Evolutionary conservation across 345 rosid genomes (phyloP).

Genomic region (Gossypium stocksii): DNA sequence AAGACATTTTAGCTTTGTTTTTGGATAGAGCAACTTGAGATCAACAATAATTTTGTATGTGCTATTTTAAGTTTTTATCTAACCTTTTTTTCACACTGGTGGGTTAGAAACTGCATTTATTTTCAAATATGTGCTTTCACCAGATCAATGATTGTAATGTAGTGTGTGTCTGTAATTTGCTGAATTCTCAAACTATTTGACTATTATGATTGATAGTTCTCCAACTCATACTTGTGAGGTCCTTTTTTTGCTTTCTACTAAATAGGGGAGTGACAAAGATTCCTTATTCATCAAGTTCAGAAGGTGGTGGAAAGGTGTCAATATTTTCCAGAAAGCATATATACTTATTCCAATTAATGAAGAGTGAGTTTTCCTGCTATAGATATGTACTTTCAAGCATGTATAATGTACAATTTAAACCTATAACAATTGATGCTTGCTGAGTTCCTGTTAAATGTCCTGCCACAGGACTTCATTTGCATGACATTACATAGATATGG

Average conservation of each 20-base stretch:
- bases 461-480: background rate
- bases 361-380: conserved; percentile 48
- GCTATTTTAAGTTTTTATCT: background rate
- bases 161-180: background rate
- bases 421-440: background rate
- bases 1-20: background rate
- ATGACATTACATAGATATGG: background rate
- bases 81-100: background rate
- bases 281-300: conserved; percentile 66
- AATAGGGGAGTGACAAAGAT: conserved; percentile 55
- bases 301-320: conserved; percentile 96
- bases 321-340: conserved; percentile 83
- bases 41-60: background rate
- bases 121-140: background rate
- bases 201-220: background rate
- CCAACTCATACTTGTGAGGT: conserved; percentile 5
- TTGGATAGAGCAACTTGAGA: conserved; percentile 4
- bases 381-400: background rate
- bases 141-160: background rate
- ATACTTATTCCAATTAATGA: conserved; percentile 86
- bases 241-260: conserved; percentile 10
- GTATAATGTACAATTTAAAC: background rate
- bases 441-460: background rate
- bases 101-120: background rate
- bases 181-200: background rate